Conservation (phyloP, 2,329 filamentous ascomycete genomes). For the Penicillium thymicola region DNA sequence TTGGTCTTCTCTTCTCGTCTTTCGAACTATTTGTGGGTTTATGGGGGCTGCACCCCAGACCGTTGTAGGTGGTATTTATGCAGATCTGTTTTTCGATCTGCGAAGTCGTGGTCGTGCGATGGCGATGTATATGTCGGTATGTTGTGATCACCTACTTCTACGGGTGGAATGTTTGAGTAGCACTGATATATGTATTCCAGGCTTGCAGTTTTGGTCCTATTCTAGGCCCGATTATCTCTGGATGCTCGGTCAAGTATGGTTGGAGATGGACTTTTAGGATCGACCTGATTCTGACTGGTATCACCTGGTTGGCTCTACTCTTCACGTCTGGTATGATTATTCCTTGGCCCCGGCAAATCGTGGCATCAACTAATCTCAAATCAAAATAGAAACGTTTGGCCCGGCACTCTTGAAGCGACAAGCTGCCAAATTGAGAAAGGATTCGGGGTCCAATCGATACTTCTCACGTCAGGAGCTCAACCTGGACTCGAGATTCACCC, state of each 20-base stretch:
- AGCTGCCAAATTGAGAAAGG: slow-evolving; percentile 57
- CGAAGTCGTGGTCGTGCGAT: slow-evolving; percentile 38
- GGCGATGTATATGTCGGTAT: slow-evolving; percentile 43
- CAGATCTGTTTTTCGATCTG: slow-evolving; percentile 44
- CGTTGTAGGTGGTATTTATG: slow-evolving; percentile 46
- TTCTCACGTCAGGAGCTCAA: slow-evolving; percentile 57
- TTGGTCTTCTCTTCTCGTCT: slow-evolving; percentile 41
- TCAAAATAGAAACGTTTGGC: slow-evolving; percentile 54
- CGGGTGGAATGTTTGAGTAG: background rate
- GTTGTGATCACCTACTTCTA: background rate
- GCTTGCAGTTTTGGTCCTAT: slow-evolving; percentile 42
- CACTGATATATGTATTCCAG: slow-evolving; percentile 10
- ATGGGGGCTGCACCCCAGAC: slow-evolving; percentile 43
- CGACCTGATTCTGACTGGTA: slow-evolving; percentile 61
- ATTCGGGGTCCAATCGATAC: slow-evolving; percentile 49
- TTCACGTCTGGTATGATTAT: slow-evolving; percentile 51
- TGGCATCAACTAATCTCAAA: background rate
- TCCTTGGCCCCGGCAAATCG: too few species aligned
- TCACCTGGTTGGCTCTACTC: slow-evolving; percentile 57
- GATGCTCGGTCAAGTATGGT: slow-evolving; percentile 38
- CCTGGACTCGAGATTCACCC: slow-evolving; percentile 52
- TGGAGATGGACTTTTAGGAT: slow-evolving; percentile 56
- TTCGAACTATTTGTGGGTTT: slow-evolving; percentile 44
- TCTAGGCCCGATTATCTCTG: slow-evolving; percentile 45
- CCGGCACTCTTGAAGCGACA: slow-evolving; percentile 57